phyloP scores from a whole-genome alignment of 345 rosid species.

The Angophora floribunda region DNA sequence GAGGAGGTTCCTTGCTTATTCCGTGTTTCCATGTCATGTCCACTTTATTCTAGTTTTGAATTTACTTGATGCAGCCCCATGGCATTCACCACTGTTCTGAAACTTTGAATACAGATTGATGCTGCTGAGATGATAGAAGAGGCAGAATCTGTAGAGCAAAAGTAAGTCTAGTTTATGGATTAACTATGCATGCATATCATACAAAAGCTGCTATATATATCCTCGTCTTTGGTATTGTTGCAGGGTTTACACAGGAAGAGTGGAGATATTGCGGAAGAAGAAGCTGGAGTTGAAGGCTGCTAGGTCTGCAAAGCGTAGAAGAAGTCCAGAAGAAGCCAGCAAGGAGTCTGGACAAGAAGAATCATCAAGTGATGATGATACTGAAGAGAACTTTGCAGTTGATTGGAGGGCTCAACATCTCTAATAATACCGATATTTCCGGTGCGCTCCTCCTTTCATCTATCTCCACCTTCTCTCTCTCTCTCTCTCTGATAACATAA shows the following conservation, averaged over 20 bases:
- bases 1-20: conserved; percentile 53
- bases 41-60: background rate
- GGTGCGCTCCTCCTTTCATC: background rate
- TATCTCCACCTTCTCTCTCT: background rate
- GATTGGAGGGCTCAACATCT: conserved; percentile 99
- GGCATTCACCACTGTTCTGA: background rate
- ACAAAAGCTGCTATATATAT: background rate
- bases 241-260: conserved; percentile 56
- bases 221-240: background rate
- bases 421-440: conserved; percentile 10
- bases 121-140: conserved; percentile 94
- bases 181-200: background rate
- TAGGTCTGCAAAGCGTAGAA: conserved; percentile 46
- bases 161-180: conserved; percentile 27
- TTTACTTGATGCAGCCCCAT: background rate
- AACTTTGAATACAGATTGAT: conserved; percentile 47
- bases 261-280: conserved; percentile 55
- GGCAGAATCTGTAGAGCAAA: conserved; percentile 79
- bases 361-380: conserved; percentile 58
- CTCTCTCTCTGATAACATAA: background rate
- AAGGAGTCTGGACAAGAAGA: conserved; percentile 29
- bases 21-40: background rate
- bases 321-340: conserved; percentile 16
- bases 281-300: conserved; percentile 62
- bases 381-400: conserved; percentile 52